phyloP scores from a whole-genome alignment of 139 green algal species.

The Chlorella vulgaris region DNA sequence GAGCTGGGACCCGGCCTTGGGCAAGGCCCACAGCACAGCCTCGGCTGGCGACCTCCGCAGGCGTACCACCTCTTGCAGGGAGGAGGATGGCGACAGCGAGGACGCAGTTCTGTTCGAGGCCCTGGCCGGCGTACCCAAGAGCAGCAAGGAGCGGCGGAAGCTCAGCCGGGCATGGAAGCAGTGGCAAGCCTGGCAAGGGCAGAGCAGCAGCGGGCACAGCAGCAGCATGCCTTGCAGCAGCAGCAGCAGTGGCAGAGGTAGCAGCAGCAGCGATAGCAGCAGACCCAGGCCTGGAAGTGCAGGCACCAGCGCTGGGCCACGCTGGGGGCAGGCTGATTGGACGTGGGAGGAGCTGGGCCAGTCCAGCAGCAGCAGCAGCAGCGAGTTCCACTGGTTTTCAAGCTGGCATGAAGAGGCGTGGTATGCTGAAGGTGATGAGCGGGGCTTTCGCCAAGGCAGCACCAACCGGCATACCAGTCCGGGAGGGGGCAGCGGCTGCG shows the following conservation, averaged over 20 bases:
- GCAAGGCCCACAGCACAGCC: no score
- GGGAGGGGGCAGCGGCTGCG: background rate
- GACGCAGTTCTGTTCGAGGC: background rate
- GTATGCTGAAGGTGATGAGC: background rate
- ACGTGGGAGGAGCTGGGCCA: background rate
- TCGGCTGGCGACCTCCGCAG: no score
- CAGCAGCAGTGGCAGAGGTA: background rate
- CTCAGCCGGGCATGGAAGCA: background rate
- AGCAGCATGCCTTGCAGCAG: background rate
- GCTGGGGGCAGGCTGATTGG: constrained; percentile 1
- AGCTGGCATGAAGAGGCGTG: constrained; percentile 6
- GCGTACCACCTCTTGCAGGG: no score
- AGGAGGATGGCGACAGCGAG: background rate
- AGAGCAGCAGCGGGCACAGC: background rate
- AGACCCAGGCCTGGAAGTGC: background rate
- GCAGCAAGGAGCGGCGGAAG: background rate
- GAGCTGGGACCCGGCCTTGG: background rate
- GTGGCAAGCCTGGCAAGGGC: constrained; percentile 6
- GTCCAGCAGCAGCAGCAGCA: background rate
- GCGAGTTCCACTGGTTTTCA: background rate
- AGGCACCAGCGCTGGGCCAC: background rate
- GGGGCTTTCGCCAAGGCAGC: background rate
- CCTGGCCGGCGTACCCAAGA: background rate
- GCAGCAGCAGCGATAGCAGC: background rate
- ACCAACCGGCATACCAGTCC: background rate